Evolutionary conservation across 2,329 filamentous ascomycete species (phyloP).

Genomic region (Colletotrichum musae): DNA sequence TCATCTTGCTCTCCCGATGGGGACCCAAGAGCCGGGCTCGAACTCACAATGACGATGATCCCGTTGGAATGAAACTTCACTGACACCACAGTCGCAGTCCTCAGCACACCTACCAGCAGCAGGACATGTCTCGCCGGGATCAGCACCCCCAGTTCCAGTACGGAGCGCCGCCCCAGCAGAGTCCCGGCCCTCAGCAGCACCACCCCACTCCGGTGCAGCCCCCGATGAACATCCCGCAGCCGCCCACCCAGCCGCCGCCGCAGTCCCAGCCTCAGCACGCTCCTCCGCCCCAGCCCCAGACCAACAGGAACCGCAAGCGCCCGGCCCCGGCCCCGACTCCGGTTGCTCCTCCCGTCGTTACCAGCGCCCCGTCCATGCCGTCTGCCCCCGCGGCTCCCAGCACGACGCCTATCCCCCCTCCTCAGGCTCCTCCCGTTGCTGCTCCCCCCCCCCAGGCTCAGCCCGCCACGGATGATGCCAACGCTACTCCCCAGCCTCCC

Average conservation of each 20-base stretch:
- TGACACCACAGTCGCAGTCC: constrained; percentile 51
- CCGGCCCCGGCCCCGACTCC: constrained; percentile 57
- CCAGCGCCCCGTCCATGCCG: constrained; percentile 42
- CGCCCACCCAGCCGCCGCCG: constrained; percentile 53
- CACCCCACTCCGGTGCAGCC: constrained; percentile 57
- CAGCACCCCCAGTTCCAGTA: constrained; percentile 62
- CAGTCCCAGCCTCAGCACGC: constrained; percentile 48
- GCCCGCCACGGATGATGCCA: constrained; percentile 50
- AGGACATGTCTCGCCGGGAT: constrained; percentile 64
- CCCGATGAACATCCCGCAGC: constrained; percentile 60
- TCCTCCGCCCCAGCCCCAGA: constrained; percentile 52
- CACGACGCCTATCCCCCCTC: constrained; percentile 48
- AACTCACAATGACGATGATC: constrained; percentile 20
- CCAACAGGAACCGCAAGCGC: constrained; percentile 43
- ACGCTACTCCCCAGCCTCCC: constrained; percentile 58
- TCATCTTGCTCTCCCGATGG: constrained; percentile 1
- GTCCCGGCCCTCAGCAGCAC: constrained; percentile 55
- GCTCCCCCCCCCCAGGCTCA: constrained; percentile 51
- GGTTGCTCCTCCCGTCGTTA: constrained; percentile 51
- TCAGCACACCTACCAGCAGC: constrained; percentile 65
- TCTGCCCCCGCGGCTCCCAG: constrained; percentile 54
- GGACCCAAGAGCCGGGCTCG: not conserved
- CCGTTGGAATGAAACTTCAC: constrained; percentile 31
- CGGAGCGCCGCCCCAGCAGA: constrained; percentile 55
- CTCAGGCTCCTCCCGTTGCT: constrained; percentile 52